These are phyloP conservation scores for Fraxinus dipetala DNA, from an alignment of 305 asterid genomes.

Conservation along the genomic window DNA sequence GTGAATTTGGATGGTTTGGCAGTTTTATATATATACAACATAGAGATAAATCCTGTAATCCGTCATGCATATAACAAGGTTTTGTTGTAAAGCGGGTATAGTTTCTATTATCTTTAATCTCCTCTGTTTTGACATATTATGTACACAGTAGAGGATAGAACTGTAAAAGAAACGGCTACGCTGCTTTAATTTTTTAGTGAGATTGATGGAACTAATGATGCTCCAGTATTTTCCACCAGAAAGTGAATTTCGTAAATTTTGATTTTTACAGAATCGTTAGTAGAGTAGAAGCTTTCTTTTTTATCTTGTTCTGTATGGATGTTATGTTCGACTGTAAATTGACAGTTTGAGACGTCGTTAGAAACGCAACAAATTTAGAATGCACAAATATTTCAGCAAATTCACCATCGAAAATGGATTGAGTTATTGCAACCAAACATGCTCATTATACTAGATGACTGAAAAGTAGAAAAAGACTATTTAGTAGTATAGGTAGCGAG, in stretches of 20 bases:
- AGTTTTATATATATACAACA: neutral
- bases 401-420: neutral
- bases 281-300: neutral
- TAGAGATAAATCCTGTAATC: neutral
- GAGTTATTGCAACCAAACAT: neutral
- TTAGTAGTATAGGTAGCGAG: neutral
- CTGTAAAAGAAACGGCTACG: constrained; percentile 24
- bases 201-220: neutral
- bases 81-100: constrained; percentile 20
- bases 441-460: neutral
- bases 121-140: neutral
- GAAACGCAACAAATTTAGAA: neutral
- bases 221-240: neutral
- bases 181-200: neutral
- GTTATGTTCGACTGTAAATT: neutral
- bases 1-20: constrained; percentile 3
- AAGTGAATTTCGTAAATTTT: neutral
- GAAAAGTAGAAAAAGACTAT: neutral
- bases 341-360: neutral
- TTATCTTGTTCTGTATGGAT: neutral
- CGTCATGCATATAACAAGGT: constrained; percentile 7
- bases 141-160: constrained; percentile 22
- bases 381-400: neutral
- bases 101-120: neutral
- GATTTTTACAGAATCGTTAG: neutral